phyloP scores from a whole-genome alignment of 805 yeast species.

The Ogataea pilisensis region DNA sequence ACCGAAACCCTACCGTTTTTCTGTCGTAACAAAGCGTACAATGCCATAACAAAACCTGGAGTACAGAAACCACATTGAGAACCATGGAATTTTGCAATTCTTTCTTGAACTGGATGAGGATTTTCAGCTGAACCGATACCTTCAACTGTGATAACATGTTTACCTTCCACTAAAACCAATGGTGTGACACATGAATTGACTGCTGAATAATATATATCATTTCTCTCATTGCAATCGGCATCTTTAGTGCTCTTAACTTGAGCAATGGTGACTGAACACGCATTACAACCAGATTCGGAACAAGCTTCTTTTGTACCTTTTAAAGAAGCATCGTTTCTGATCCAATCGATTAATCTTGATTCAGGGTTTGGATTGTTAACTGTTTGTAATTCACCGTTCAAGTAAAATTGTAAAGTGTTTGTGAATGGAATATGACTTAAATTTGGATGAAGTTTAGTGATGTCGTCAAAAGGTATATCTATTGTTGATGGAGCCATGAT shows the following conservation, averaged over 20 bases:
- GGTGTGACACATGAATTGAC: slow-evolving; percentile 47
- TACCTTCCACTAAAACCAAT: slow-evolving; percentile 40
- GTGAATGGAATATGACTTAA: slow-evolving; percentile 26
- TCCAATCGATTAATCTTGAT: slow-evolving; percentile 40
- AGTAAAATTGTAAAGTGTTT: slow-evolving; percentile 30
- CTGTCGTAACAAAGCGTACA: slow-evolving; percentile 39
- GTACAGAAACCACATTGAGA: slow-evolving; percentile 51
- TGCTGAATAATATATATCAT: slow-evolving; percentile 33
- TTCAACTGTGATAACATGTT: slow-evolving; percentile 43
- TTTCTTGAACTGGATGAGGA: slow-evolving; percentile 47
- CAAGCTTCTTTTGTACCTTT: slow-evolving; percentile 47
- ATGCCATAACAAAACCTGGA: slow-evolving; percentile 47
- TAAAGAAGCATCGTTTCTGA: slow-evolving; percentile 33
- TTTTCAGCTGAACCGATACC: slow-evolving; percentile 39
- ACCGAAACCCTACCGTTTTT: slow-evolving; percentile 34
- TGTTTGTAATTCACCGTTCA: slow-evolving; percentile 36
- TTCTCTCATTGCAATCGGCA: slow-evolving; percentile 8
- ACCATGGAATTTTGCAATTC: slow-evolving; percentile 45
- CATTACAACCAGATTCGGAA: slow-evolving; percentile 50
- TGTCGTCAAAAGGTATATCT: slow-evolving; percentile 13
- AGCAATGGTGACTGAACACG: slow-evolving; percentile 42
- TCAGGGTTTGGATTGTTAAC: slow-evolving; percentile 40
- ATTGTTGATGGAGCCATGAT: slow-evolving; percentile 24
- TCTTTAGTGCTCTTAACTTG: slow-evolving; percentile 24
- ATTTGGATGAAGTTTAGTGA: slow-evolving; percentile 20